phyloP scores from a whole-genome alignment of 257 asterid species.

The Ehretia macrophylla region DNA sequence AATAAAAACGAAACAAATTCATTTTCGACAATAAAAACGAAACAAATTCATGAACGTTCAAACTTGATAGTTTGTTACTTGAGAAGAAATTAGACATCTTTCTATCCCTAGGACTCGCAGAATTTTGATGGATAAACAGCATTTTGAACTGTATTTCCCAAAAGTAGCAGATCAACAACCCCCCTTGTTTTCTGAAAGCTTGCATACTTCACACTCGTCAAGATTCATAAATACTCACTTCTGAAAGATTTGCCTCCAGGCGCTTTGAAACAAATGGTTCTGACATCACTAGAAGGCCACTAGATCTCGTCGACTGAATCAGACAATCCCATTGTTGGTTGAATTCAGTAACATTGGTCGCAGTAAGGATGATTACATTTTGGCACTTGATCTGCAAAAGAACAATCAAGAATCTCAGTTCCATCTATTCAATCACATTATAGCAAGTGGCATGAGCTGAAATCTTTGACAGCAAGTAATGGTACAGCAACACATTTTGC shows the following conservation, averaged over 20 bases:
- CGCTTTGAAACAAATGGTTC: conserved; percentile 59
- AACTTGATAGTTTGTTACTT: too few relatives aligned
- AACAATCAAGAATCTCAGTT: not conserved
- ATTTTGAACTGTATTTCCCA: too few relatives aligned
- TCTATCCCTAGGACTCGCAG: too few relatives aligned
- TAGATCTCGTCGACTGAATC: conserved; percentile 43
- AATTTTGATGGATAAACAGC: too few relatives aligned
- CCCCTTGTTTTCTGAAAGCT: not conserved
- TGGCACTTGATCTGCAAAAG: conserved; percentile 71
- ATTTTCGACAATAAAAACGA: too few relatives aligned
- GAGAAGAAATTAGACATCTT: too few relatives aligned
- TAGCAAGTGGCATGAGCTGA: too few relatives aligned
- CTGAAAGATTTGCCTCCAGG: conserved; percentile 48
- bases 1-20: too few relatives aligned
- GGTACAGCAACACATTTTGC: too few relatives aligned
- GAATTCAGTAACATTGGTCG: conserved; percentile 66
- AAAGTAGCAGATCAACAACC: not conserved
- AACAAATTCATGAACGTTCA: too few relatives aligned
- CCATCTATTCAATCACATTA: not conserved
- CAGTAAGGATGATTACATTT: conserved; percentile 69
- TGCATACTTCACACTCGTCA: not conserved
- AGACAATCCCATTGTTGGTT: conserved; percentile 74
- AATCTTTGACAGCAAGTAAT: too few relatives aligned
- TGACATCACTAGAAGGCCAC: conserved; percentile 31
- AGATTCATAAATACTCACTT: conserved; percentile 39